These are phyloP conservation scores for Termitomyces sp. DNA, from an alignment of 768 basidiomycete species.

Conservation along the genomic window DNA sequence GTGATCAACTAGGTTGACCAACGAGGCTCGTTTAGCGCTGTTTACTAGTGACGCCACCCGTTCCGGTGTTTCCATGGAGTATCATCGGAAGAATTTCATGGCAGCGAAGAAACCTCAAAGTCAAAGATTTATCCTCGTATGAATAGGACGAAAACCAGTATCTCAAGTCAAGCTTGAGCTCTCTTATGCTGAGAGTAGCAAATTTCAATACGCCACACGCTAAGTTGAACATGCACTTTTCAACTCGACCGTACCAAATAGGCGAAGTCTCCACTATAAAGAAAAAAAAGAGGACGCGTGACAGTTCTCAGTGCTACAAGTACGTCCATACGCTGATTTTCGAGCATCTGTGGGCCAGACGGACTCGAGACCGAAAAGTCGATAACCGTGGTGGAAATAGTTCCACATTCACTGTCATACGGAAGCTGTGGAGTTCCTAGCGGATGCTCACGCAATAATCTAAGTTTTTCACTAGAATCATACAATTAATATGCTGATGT, in stretches of 20 bases:
- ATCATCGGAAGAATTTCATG: constrained; percentile 6
- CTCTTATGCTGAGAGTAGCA: neutral
- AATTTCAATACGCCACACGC: neutral
- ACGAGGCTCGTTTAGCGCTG: neutral
- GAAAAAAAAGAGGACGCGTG: neutral
- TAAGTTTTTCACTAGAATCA: neutral
- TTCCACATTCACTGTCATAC: neutral
- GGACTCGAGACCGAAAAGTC: neutral
- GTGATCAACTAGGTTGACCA: neutral
- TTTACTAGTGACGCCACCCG: neutral
- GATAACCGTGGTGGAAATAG: neutral
- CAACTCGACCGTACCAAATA: neutral
- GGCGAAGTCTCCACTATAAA: neutral
- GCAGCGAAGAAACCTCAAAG: neutral
- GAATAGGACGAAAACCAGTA: neutral
- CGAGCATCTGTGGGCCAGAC: neutral
- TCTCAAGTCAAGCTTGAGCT: neutral
- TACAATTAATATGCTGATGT: neutral
- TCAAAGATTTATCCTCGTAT: neutral
- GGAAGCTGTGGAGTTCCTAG: neutral
- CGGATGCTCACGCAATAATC: neutral
- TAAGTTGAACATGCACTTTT: neutral
- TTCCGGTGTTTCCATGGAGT: constrained; percentile 1
- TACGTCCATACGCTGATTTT: neutral
- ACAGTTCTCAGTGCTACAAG: neutral